A percentile compares a stretch with the other conserved stretches of the same genome.
These are phyloP conservation scores for Mimosa pudica DNA, from an alignment of 306 rosid species.

Conservation along the genomic window DNA sequence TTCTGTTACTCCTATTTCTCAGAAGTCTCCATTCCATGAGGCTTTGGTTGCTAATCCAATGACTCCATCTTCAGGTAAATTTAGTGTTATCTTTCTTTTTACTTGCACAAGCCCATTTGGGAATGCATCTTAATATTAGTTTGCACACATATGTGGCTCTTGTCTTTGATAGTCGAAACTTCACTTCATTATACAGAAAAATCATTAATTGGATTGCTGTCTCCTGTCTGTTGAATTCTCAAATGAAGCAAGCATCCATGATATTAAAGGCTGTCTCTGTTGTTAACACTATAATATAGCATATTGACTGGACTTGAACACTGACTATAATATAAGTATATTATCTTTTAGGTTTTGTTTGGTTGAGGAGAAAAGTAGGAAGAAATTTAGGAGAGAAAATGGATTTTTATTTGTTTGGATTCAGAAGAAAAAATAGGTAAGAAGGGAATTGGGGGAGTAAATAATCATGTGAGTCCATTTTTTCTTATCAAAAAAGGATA, in stretches of 20 bases:
- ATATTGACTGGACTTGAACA: not conserved
- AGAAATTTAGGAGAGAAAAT: too few relatives aligned
- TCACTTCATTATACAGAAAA: not conserved
- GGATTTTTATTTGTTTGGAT: too few relatives aligned
- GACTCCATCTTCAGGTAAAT: slow-evolving; percentile 77
- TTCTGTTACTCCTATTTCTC: slow-evolving; percentile 62
- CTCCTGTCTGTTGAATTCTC: slow-evolving; percentile 19
- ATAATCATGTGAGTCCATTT: too few relatives aligned
- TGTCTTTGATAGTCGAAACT: slow-evolving; percentile 3
- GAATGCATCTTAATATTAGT: slow-evolving; percentile 20
- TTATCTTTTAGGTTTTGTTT: not conserved
- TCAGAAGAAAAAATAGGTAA: too few relatives aligned
- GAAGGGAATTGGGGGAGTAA: too few relatives aligned
- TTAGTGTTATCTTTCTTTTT: not conserved
- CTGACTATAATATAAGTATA: not conserved
- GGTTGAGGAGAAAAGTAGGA: too few relatives aligned
- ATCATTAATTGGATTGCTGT: slow-evolving; percentile 5
- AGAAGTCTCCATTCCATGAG: slow-evolving; percentile 61
- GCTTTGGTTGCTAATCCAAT: slow-evolving; percentile 49
- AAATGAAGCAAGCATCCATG: not conserved
- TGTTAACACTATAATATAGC: not conserved
- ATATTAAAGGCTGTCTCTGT: slow-evolving; percentile 1
- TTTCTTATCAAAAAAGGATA: too few relatives aligned
- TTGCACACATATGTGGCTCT: not conserved
- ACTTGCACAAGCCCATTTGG: not conserved